Percentiles rank a stretch among this genome's conserved stretches.
These are phyloP conservation scores for Aristolochia californica DNA, from an alignment of 164 flowering plant species.

Conservation along the genomic window DNA sequence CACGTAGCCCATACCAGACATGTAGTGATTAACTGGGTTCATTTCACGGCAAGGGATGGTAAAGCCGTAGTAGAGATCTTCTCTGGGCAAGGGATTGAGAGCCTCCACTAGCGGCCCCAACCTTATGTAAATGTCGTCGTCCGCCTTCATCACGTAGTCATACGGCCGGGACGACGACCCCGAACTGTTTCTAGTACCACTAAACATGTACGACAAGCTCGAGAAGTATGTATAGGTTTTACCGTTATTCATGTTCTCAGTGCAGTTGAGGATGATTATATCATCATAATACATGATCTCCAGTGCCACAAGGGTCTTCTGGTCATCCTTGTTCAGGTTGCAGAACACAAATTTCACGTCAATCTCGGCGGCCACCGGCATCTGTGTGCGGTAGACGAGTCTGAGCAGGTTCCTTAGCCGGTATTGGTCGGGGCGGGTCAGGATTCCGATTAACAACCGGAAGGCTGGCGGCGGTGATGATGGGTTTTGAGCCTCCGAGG, in stretches of 20 bases:
- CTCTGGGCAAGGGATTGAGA: slow-evolving; percentile 5
- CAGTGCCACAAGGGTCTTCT: slow-evolving; percentile 49
- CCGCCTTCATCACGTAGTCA: slow-evolving; percentile 15
- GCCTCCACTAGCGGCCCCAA: slow-evolving; percentile 6
- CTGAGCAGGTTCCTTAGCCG: slow-evolving; percentile 67
- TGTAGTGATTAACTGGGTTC: slow-evolving; percentile 6
- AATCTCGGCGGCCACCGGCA: slow-evolving; percentile 24
- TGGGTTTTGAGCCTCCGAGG: not conserved
- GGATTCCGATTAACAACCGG: slow-evolving; percentile 61
- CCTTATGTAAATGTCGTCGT: slow-evolving; percentile 10
- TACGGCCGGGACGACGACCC: not conserved
- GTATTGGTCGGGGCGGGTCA: slow-evolving; percentile 65
- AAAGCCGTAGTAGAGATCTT: slow-evolving; percentile 12
- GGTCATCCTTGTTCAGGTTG: slow-evolving; percentile 75
- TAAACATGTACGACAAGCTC: slow-evolving; percentile 39
- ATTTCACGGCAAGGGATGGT: slow-evolving; percentile 6
- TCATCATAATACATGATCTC: slow-evolving; percentile 83
- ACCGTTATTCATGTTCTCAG: slow-evolving; percentile 80
- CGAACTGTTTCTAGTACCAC: too few relatives aligned
- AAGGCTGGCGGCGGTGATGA: slow-evolving; percentile 20
- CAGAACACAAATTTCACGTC: slow-evolving; percentile 84
- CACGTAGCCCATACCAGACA: slow-evolving; percentile 13
- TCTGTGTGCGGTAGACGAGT: slow-evolving; percentile 58
- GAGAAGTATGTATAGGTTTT: slow-evolving; percentile 73
- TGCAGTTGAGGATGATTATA: slow-evolving; percentile 63